Evolutionary conservation across 306 rosid genomes (phyloP), one percentile per base, ranked within the genome.

Genomic region (Quercus suber): DNA sequence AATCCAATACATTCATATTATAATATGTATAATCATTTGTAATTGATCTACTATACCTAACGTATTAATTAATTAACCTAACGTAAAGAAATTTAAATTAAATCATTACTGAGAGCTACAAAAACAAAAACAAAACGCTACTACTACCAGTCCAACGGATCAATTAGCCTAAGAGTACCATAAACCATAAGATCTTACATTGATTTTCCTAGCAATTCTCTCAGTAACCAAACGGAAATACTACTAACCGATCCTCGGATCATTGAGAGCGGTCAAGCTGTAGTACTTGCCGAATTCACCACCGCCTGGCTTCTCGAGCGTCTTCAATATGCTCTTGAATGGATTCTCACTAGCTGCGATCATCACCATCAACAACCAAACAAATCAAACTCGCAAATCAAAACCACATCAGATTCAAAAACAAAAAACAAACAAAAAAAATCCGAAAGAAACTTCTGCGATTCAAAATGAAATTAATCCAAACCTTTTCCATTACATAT

Each of bases 241-340:
- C 28, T 55, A 88, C 87, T 55, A 31, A 93, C 99, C 99, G 74
- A 95, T 88, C 84, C 98, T 84, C 5, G 96, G 92, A 91, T 95
- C 99, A 73, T 88, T 85, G 77, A 95, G 90, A 82, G 98, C 94
- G 10, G 97, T 89, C 87, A 95, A 87, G 87, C 98, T 95, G 75
- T 86, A 92, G 88, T 91, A 93, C 67, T 88, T 90, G n/a, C 99
- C 99, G 41, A 95, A 91, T 65, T 87, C 91, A 53, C 94, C 97
- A 43, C 91, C 98, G 27, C 87, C 96, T 5, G 97, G 94, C 84
- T 91, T 95, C 86, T 85, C 83, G 1, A 94, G 91, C 31, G 89
- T 84, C 89, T 79, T 92, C 91, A 92, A 73, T 69, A 94, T 89
- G 61, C 71, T 55, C 31, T 84, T 84, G 83, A 95, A 95, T 73